Evolutionary conservation across 768 basidiomycete genomes (phyloP), one percentile per base, ranked within the genome.

Genomic region (Gautieria morchelliformis): DNA sequence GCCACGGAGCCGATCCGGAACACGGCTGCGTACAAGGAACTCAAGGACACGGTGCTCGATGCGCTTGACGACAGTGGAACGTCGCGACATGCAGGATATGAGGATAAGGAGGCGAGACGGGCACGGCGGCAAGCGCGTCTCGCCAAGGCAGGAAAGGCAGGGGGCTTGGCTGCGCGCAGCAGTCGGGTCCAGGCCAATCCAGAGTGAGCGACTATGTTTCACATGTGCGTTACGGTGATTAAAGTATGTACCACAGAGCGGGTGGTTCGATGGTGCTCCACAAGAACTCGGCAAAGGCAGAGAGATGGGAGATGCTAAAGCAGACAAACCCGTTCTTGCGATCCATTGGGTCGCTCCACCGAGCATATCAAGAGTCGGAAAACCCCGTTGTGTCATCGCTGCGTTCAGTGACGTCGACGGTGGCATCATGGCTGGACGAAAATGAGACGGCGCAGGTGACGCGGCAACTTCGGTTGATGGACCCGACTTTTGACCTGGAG

Each of bases 1-100:
- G 89, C 92, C 14, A 97, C 96, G 3, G 93, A 95, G 60, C 95
- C 95, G n/a, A 88, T 99, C 59, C 87, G 96, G 44, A 93, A 96
- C 61, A 99, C 95, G 2, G 85, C 82, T 14, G 91, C 95, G 0
- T 99, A 99, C 75, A 96, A 96, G 74, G 76, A 85, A 1, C 74
- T 97, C 7, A 82, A 92, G 0, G 92, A 95, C 46, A 90, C 90
- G 1, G 73, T 99, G 14, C 74, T 93, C 4, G 96, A 99, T 61
- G 91, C 93, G 3, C 77, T 99, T 41, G 93, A 98, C 60, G 94
- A 98, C 69, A 90, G 88, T 57, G 89, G 89, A 4, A 91, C 85
- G 61, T 88, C 92, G 3, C 92, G 93, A 63, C 91, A 95, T 70
- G 94, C 91, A 50, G 96, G 96, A 0, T 97, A 93, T 61, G 92